Conservation (phyloP, 2,329 filamentous ascomycete species). For the Thermochaetoides dissita region DNA sequence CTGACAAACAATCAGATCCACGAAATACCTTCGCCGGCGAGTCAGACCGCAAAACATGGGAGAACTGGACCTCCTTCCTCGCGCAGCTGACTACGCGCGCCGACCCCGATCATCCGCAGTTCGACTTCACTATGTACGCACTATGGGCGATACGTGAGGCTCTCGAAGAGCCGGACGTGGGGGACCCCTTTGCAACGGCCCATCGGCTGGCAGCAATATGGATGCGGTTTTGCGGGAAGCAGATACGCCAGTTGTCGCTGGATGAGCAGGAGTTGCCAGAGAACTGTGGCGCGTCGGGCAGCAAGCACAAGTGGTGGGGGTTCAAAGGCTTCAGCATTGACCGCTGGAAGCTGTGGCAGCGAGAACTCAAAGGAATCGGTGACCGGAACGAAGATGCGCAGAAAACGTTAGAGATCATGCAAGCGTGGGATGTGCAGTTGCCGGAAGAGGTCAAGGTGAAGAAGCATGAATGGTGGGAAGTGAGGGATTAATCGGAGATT, state of each 20-base stretch:
- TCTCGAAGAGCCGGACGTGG: conserved; percentile 13
- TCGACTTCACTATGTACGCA: conserved; percentile 18
- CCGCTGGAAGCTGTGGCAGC: conserved; percentile 16
- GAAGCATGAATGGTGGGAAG: no score
- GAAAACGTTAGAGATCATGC: background rate
- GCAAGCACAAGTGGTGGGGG: conserved; percentile 10
- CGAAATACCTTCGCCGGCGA: no score
- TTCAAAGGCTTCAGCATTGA: conserved; percentile 19
- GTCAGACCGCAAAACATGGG: no score
- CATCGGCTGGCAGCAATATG: conserved; percentile 13
- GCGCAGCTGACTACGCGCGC: conserved; percentile 15
- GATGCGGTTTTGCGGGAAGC: conserved; percentile 11
- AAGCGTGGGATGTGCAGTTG: background rate
- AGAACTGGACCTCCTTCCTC: conserved; percentile 11
- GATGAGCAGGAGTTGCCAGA: conserved; percentile 5
- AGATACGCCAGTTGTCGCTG: conserved; percentile 9
- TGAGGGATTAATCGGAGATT: no score
- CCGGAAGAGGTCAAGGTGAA: no score
- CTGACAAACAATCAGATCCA: no score
- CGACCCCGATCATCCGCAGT: conserved; percentile 4
- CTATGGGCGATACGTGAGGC: conserved; percentile 19
- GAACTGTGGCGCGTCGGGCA: conserved; percentile 10
- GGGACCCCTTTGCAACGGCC: no score
- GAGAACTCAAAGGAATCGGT: conserved; percentile 7
- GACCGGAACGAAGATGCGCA: background rate